Base-by-base conservation (phyloP, 164 flowering plant genomes). In the Piper longum region DNA sequence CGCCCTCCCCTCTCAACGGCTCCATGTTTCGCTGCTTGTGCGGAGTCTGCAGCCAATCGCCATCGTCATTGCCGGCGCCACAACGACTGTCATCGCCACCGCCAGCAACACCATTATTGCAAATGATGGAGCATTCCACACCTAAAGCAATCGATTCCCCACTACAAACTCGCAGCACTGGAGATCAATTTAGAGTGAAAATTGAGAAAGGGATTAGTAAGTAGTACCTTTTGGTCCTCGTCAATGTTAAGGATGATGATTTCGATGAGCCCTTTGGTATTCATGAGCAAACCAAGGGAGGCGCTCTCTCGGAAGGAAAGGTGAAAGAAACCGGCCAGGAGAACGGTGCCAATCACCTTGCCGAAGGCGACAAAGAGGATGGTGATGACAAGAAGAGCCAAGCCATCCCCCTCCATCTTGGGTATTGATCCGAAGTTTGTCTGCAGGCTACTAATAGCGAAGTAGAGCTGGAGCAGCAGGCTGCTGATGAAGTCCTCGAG, bases 231-330 rank as follows among this genome's bases (percentile, higher is more conserved):
- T n/a, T 65, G 68, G 26, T 70, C 72, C 43, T 56, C 56, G 4
- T 69, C 73, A 2, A 75, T 71, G 60, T 79, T 79, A 60, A 83
- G 75, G 36, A 81, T 61, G 41, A 81, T 75, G 62, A 83, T 57
- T 19, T 74, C 80, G 4, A 80, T 60, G 5, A 81, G 71, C 26
- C 87, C 84, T 71, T 81, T 83, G 61, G 84, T 73, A 72, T 83
- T 83, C 84, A 81, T 79, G 51, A 83, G 83, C 57, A 76, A 41
- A 3, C 80, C 87, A 9, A 83, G 78, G 8, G 77, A 62, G 4
- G 74, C 16, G 1, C 79, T 77, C 12, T 83, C 84, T 2, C 76
- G 62, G 4, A 57, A 3, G 0, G 76, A 69, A 70, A 76, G 70
- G 26, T 65, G 60, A 48, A 64, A 68, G 69, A 43, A 62, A 13